Base-by-base conservation (phyloP, 2,329 filamentous ascomycete species). In the Fusarium sacchari region DNA sequence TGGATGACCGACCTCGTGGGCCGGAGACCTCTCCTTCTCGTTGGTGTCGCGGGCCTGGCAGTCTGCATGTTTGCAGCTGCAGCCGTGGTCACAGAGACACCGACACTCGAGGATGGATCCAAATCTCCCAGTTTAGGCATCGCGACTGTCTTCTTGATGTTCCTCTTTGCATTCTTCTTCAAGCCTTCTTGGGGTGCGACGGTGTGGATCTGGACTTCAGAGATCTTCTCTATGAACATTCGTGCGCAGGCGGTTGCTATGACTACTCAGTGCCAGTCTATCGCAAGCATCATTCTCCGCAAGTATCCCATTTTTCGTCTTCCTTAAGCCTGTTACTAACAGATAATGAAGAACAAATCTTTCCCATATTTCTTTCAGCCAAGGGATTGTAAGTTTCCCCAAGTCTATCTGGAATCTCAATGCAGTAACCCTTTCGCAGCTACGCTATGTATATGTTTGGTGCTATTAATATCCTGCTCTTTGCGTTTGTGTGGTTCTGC, bases 1-100 rank as follows among this genome's bases (percentile, higher is more conserved):
- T 93, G 91, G 91, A 92, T 90, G 5, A 89, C 92, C 22, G 92
- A 94, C 77, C 86, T 91, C 39, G 93, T 91, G 71, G 92, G 92
- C 28, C 87, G 92, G 60, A 90, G 91, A 73, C 90, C 91, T 83
- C 83, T 93, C 61, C 86, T 94, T 74, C 90, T 93, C 60, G 84
- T 90, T 34, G 92, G 92, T 70, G 91, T 87, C 42, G 82, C 90
- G 47, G 91, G 91, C 28, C 93, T 93, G 90, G 89, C 86, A 11
- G 55, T 88, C 6, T 92, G 90, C 81, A 93, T 93, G 90, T 81
- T 93, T 56, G 86, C 90, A 61, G 89, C 91, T 0, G 74, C 81
- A 22, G 74, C 81, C 11, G 78, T 84, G 5, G 82, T 82, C 8
- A 72, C 82, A 6, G 75, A 75, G 71, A 92, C 90, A 0, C 88